Conservation (phyloP, 1,284 basidiomycete genomes). For the Hymenochaete sp. region DNA sequence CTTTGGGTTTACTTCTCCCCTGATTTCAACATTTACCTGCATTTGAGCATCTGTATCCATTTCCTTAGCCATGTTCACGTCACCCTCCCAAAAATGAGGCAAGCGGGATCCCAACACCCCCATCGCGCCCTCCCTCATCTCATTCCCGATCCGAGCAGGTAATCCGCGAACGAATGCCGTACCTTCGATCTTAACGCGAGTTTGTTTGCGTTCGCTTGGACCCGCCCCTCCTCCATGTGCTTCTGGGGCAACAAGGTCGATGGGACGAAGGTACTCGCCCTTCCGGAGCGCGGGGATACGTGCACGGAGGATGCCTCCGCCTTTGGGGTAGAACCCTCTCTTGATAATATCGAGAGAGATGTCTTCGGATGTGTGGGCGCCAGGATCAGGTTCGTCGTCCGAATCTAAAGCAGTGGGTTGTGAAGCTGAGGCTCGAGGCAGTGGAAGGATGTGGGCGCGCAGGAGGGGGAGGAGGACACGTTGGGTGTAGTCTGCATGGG, state of each 20-base stretch:
- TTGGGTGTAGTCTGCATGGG: conserved; percentile 62
- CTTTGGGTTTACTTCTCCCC: too few relatives aligned
- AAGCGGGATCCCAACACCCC: too few relatives aligned
- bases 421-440: conserved; percentile 27
- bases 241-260: conserved; percentile 43
- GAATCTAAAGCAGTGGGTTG: not conserved
- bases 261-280: conserved; percentile 33
- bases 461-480: conserved; percentile 60
- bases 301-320: conserved; percentile 52
- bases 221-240: not conserved
- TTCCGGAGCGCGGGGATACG: conserved; percentile 30
- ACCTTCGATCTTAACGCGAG: conserved; percentile 38
- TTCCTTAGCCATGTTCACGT: too few relatives aligned
- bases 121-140: conserved; percentile 46
- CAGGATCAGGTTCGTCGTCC: not conserved
- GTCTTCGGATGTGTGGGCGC: conserved; percentile 2
- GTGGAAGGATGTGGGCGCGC: conserved; percentile 41
- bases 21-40: too few relatives aligned
- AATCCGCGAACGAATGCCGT: conserved; percentile 50
- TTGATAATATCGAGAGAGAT: conserved; percentile 37
- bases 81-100: too few relatives aligned
- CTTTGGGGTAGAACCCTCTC: conserved; percentile 62
- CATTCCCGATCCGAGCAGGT: conserved; percentile 45
- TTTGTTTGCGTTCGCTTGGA: not conserved
- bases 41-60: too few relatives aligned